Conservation (phyloP, 805 yeast species). For the Ogataea saltuana region DNA sequence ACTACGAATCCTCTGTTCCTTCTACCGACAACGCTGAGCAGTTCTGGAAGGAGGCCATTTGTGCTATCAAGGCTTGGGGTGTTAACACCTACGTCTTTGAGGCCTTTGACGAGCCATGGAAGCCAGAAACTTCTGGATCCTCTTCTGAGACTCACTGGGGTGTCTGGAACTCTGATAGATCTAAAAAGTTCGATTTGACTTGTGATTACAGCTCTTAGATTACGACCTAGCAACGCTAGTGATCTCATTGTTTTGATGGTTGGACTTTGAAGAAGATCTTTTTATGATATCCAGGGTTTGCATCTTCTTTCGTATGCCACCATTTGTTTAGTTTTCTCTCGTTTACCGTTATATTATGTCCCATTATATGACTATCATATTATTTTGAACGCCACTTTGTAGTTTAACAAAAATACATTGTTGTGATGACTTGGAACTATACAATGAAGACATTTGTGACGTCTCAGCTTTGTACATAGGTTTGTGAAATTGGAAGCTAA, state of each 20-base stretch:
- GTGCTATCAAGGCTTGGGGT: conserved; percentile 97
- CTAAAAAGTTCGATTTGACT: conserved; percentile 44
- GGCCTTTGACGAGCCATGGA: conserved; percentile 96
- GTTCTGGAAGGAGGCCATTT: conserved; percentile 86
- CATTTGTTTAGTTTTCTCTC: conserved; percentile 1
- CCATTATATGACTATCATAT: background rate
- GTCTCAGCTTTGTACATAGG: background rate
- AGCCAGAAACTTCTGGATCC: conserved; percentile 86
- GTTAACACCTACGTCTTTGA: conserved; percentile 89
- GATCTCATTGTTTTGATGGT: too few relatives aligned
- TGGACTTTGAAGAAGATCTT: too few relatives aligned
- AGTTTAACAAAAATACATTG: background rate
- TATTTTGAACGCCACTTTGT: background rate
- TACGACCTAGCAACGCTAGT: too few relatives aligned
- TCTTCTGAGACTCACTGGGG: conserved; percentile 96
- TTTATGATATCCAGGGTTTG: conserved; percentile 4
- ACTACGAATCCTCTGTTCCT: conserved; percentile 67
- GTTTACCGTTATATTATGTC: conserved; percentile 1
- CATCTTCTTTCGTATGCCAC: background rate
- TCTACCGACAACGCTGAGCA: conserved; percentile 67
- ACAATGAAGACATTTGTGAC: background rate
- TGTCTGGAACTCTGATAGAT: conserved; percentile 59
- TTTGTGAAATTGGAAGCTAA: background rate
- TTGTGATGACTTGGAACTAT: conserved; percentile 1
- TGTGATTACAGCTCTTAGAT: conserved; percentile 47